Percentiles rank a stretch among this genome's conserved stretches.
Conservation (phyloP, 2,329 filamentous ascomycete genomes). For the Coniella lustricola region DNA sequence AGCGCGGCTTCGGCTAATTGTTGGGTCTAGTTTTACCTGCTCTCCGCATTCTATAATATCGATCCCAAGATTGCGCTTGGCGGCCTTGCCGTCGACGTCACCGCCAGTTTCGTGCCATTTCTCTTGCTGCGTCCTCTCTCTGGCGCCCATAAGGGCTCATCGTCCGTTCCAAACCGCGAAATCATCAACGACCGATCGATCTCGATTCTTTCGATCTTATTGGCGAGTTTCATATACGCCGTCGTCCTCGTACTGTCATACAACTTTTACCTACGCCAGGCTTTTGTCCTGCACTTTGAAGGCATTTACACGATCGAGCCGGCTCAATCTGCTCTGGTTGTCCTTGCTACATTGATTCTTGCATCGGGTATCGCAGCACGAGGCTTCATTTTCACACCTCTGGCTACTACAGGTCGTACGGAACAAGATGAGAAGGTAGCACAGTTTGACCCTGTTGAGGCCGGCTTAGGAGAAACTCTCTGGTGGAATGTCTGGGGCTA, state of each 20-base stretch:
- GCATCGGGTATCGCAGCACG: constrained; percentile 63
- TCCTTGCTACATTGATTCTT: constrained; percentile 35
- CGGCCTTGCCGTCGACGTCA: constrained; percentile 59
- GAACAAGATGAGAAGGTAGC: constrained; percentile 40
- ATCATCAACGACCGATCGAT: constrained; percentile 59
- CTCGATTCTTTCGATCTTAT: constrained; percentile 56
- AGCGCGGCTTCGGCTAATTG: constrained; percentile 12
- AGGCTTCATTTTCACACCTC: constrained; percentile 70
- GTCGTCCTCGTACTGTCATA: constrained; percentile 65
- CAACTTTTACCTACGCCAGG: constrained; percentile 61
- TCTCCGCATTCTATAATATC: constrained; percentile 71
- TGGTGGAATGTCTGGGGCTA: constrained; percentile 68
- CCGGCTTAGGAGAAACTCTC: constrained; percentile 63
- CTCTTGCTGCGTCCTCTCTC: constrained; percentile 63
- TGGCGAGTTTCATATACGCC: constrained; percentile 68
- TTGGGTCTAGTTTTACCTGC: constrained; percentile 57
- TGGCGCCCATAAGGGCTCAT: constrained; percentile 51
- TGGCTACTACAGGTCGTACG: constrained; percentile 45
- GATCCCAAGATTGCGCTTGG: constrained; percentile 52
- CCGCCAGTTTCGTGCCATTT: constrained; percentile 67
- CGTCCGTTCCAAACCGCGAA: constrained; percentile 50
- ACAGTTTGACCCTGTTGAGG: constrained; percentile 57
- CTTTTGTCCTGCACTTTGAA: constrained; percentile 70
- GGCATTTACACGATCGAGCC: constrained; percentile 60
- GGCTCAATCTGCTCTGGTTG: constrained; percentile 54